Conservation (phyloP, 2,329 filamentous ascomycete genomes). For the Fusarium odoratissimum region DNA sequence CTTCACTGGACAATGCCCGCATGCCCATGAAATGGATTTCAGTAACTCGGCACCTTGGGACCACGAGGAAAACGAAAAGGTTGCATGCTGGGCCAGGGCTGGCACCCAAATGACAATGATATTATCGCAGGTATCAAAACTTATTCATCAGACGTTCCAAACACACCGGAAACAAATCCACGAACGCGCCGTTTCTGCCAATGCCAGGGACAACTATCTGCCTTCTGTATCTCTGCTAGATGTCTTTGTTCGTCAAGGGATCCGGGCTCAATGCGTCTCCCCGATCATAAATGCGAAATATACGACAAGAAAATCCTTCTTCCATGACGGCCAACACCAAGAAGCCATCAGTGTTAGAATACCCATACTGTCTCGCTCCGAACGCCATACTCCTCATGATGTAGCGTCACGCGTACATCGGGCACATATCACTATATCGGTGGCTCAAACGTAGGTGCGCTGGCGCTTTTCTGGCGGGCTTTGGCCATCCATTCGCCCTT, state of each 20-base stretch:
- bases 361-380: constrained; percentile 25
- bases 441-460: constrained; percentile 48
- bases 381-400: constrained; percentile 45
- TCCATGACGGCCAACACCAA: constrained; percentile 12
- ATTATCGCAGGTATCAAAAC: constrained; percentile 47
- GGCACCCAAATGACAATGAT: constrained; percentile 30
- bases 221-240: constrained; percentile 20
- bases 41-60: background rate
- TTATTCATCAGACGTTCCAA: constrained; percentile 38
- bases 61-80: background rate
- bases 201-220: constrained; percentile 14
- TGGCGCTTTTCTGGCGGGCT: constrained; percentile 65
- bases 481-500: constrained; percentile 53
- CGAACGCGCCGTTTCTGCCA: constrained; percentile 26
- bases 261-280: constrained; percentile 22
- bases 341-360: constrained; percentile 8
- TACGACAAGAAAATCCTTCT: constrained; percentile 21
- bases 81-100: background rate
- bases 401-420: constrained; percentile 28
- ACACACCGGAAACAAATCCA: constrained; percentile 27
- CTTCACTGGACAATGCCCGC: background rate
- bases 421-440: constrained; percentile 11
- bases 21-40: background rate
- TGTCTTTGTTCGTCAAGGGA: constrained; percentile 29
- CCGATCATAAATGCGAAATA: constrained; percentile 33